Evolutionary conservation across 2,329 filamentous ascomycete genomes (phyloP), one percentile per base, ranked within the genome.

Genomic region (Apiospora rasikravindrae): DNA sequence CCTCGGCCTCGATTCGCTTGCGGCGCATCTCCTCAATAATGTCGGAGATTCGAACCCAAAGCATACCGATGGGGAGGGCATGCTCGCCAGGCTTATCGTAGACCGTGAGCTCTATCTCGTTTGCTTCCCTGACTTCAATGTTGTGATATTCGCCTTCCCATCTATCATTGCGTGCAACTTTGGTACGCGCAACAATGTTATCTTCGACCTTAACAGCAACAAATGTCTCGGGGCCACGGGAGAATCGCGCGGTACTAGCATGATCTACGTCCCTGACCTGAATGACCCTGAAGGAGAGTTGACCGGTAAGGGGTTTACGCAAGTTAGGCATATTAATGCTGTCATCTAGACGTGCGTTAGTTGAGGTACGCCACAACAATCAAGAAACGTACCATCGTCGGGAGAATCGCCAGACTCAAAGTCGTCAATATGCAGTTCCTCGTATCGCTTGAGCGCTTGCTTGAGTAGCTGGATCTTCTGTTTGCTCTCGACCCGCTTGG

Each of bases 191-290:
- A 78, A 97, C 94, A 74, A 98, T 90, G 70, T 92, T 90, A 83
- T 99, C 96, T 84, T 99, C 96, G 64, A 98, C 96, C 84, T 99
- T 99, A 81, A 99, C 92, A 75, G 96, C 92, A 73, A 99, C 92
- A 80, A 96, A 98, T 0, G 96, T 98, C 82, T 99, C 96, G 2
- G 96, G 96, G 1, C 95, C 94, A 75, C 96, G 89, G 47, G 94
- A 92, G 80, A 99, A 98, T 73, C 93, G 88, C 69, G 93, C 91
- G 7, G 92, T 93, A 24, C 94, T 91, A 29, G 94, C 94, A 81
- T 99, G 96, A 79, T 98, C 96, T 51, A 98, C 96, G 81, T 98
- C 96, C 79, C 94, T 95, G 71, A 99, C 94, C 40, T 93, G 93
- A 77, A 96, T 89, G 77, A 99, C 92, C 68, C 94, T 91, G 80